Evolutionary conservation across 2,329 filamentous ascomycete genomes (phyloP).

Genomic region (Fusarium sp.): DNA sequence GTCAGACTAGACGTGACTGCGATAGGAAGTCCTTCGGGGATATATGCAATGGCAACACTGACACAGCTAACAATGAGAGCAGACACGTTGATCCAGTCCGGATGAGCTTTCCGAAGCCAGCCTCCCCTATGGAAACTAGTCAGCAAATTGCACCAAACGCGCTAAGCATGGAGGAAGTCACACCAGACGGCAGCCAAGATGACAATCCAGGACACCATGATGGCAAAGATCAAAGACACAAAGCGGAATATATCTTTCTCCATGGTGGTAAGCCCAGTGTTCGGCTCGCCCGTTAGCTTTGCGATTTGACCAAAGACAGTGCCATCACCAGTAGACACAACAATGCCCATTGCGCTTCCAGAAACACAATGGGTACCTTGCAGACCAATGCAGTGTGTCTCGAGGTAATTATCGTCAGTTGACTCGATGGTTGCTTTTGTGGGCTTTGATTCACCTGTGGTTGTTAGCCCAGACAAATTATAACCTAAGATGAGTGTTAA

Average conservation of each 20-base stretch:
- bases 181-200: constrained; percentile 77
- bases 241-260: constrained; percentile 82
- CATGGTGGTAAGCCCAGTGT: constrained; percentile 76
- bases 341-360: constrained; percentile 75
- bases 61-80: constrained; percentile 81
- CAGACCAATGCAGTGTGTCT: constrained; percentile 81
- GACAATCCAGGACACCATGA: constrained; percentile 77
- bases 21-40: constrained; percentile 80
- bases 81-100: constrained; percentile 79
- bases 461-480: background rate
- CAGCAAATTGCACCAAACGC: no score
- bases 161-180: constrained; percentile 34
- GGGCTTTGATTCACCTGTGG: constrained; percentile 74
- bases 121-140: constrained; percentile 64
- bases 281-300: constrained; percentile 78
- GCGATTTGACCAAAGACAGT: constrained; percentile 85
- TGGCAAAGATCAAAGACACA: constrained; percentile 76
- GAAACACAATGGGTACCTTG: constrained; percentile 85
- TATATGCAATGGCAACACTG: constrained; percentile 79
- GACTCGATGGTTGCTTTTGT: constrained; percentile 75
- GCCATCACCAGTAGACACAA: constrained; percentile 79
- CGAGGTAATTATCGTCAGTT: constrained; percentile 81
- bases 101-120: constrained; percentile 77
- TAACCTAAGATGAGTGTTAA: no score
- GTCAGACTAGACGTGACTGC: constrained; percentile 79